A percentile compares a stretch with the other conserved stretches of the same genome.
Conservation (phyloP, 73 alveolate genomes). For the Diophrys appendiculata region DNA sequence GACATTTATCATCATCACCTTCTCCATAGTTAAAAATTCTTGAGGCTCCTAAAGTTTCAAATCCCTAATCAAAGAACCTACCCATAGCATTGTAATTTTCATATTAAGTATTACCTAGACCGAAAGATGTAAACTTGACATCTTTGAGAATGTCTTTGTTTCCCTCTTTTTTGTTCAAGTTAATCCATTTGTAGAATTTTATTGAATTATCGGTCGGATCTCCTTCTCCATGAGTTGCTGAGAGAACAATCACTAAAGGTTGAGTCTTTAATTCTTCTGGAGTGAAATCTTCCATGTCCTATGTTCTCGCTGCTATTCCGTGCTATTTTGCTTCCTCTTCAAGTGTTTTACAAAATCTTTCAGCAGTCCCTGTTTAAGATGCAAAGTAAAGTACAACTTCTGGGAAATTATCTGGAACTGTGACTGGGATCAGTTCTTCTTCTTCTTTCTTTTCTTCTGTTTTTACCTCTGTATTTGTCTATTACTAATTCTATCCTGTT, state of each 20-base stretch:
- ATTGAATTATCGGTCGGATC: conserved; percentile 78
- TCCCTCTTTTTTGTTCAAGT: conserved; percentile 11
- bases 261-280: conserved; percentile 24
- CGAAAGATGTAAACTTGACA: conserved; percentile 57
- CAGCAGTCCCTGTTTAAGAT: conserved; percentile 57
- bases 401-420: conserved; percentile 40
- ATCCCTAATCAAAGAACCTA: conserved; percentile 32
- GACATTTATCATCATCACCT: conserved; percentile 66
- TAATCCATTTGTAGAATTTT: conserved; percentile 59
- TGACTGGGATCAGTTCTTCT: too few species aligned
- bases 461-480: too few species aligned
- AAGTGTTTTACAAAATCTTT: conserved; percentile 28
- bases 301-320: conserved; percentile 4
- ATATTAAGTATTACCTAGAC: conserved; percentile 72
- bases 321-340: conserved; percentile 30
- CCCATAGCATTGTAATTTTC: conserved; percentile 74
- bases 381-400: conserved; percentile 34
- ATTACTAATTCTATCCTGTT: too few species aligned
- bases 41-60: conserved; percentile 52
- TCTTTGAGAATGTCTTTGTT: conserved; percentile 18
- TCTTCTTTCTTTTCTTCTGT: too few species aligned
- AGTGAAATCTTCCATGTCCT: conserved; percentile 56
- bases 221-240: conserved; percentile 80
- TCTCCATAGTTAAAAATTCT: conserved; percentile 67
- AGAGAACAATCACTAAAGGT: conserved; percentile 48